Evolutionary conservation across 495 filamentous ascomycete species (phyloP).

Genomic region (Aspergillus egyptiacus): DNA sequence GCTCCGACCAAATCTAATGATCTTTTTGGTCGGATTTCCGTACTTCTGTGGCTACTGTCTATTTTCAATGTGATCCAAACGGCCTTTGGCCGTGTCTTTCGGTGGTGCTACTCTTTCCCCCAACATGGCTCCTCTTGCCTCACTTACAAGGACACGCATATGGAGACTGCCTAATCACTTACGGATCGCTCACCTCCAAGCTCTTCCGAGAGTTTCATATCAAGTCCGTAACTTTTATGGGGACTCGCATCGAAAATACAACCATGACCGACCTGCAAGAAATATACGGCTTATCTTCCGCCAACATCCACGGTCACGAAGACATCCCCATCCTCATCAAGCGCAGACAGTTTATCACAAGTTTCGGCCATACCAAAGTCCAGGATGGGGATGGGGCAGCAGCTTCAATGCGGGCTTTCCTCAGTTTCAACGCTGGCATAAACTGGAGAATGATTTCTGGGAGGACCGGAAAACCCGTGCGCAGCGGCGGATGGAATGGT

Average conservation of each 20-base stretch:
- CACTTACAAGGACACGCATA: constrained; percentile 1
- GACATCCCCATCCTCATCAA: constrained; percentile 10
- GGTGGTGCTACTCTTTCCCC: too few species aligned
- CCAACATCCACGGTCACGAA: constrained; percentile 12
- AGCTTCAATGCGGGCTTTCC: constrained; percentile 16
- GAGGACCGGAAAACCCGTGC: constrained; percentile 16
- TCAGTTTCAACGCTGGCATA: constrained; percentile 7
- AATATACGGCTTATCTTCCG: constrained; percentile 1
- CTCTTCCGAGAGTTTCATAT: not conserved
- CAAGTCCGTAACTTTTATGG: constrained; percentile 6
- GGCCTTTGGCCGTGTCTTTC: not conserved
- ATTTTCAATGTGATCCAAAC: not conserved
- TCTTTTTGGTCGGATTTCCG: too few species aligned
- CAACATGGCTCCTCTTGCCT: not conserved
- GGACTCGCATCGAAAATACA: not conserved
- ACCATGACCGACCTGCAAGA: not conserved
- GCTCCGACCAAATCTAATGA: too few species aligned
- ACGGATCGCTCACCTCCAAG: not conserved
- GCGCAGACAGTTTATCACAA: not conserved
- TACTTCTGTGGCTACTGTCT: not conserved
- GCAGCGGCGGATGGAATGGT: constrained; percentile 24
- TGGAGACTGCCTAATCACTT: not conserved
- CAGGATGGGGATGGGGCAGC: constrained; percentile 7
- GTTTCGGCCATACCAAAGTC: constrained; percentile 11
- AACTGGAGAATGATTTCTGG: constrained; percentile 14